Conservation (phyloP, 1,139 yeast species). For the Kodamaea suecica region DNA sequence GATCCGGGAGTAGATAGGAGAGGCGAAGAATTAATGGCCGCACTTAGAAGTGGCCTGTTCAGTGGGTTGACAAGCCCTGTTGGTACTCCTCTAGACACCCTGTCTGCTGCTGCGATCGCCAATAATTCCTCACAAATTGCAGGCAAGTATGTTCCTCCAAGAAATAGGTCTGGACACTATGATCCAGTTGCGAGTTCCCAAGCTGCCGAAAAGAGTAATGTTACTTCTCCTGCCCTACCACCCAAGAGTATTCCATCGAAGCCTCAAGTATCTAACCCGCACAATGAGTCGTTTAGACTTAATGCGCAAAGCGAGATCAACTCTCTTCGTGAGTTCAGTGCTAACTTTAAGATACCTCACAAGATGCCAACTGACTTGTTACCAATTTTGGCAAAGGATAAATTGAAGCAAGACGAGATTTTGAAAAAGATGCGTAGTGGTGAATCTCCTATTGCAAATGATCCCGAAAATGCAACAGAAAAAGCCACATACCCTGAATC, state of each 20-base stretch:
- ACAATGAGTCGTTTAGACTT: conserved; percentile 43
- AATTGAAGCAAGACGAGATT: conserved; percentile 60
- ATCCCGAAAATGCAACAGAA: conserved; percentile 16
- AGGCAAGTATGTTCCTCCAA: conserved; percentile 60
- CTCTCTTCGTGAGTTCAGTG: conserved; percentile 80
- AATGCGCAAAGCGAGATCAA: conserved; percentile 68
- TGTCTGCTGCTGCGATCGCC: conserved; percentile 1
- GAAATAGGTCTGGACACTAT: conserved; percentile 61
- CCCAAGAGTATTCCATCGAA: conserved; percentile 25
- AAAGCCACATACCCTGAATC: conserved; percentile 7
- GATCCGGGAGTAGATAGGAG: conserved; percentile 20
- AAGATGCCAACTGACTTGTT: conserved; percentile 72
- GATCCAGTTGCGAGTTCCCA: conserved; percentile 66
- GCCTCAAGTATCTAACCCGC: conserved; percentile 25
- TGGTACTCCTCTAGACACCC: conserved; percentile 5
- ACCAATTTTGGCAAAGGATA: conserved; percentile 71
- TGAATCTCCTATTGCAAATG: too few species aligned
- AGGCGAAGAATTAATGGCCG: conserved; percentile 65
- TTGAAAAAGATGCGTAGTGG: too few species aligned
- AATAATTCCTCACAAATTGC: conserved; percentile 1
- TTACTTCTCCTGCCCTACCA: not conserved
- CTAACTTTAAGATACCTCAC: conserved; percentile 74
- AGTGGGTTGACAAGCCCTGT: conserved; percentile 11
- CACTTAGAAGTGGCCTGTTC: conserved; percentile 40
- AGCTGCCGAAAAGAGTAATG: conserved; percentile 5